Evolutionary conservation across 345 rosid genomes (phyloP), one percentile per base, ranked within the genome.

Genomic region (Linum lewisii): DNA sequence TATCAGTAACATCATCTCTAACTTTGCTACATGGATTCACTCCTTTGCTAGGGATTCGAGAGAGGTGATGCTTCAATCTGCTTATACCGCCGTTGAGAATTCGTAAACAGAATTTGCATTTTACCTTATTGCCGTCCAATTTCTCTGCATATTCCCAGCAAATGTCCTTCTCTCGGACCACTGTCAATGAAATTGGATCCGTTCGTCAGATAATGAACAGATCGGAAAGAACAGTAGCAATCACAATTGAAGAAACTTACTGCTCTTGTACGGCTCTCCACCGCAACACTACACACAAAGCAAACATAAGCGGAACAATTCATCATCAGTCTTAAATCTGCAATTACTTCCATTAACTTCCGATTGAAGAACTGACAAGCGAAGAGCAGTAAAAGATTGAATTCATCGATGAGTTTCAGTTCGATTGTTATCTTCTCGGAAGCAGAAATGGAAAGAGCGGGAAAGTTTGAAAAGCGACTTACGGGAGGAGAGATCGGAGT

Each of bases 101-200:
- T 62, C 97, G 66, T 2, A 51, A 63, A 71, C 97, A 89, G 58
- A 89, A 86, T 69, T 80, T 86, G 70, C 97, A 89, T 56, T 74
- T 72, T 54, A 89, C 97, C 77, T 86, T 89, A 69, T 89, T 89
- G 20, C 97, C 95, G 62, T 89, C 97, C 18, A 89, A 63, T 62
- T 82, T 89, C 72, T 89, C 97, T 1, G 95, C 97, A 70, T 79
- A 89, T 66, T 89, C 97, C 97, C 97, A 89, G 58, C 97, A 89
- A 50, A 77, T 72, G 69, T 89, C 97, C 71, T 77, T 89, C 66
- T 89, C 97, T 64, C 97, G 82, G 58, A 89, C 97, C 97, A 89
- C 91, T 88, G 78, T 42, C 77, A 59, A 44, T 51, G 57, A 36
- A 61, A 26, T 19, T 7, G 54, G 18, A 62, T 10, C 59, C 16